These are phyloP conservation scores for Rugonectria rugulosa DNA, from an alignment of 2,329 filamentous ascomycete species.

Conservation along the genomic window DNA sequence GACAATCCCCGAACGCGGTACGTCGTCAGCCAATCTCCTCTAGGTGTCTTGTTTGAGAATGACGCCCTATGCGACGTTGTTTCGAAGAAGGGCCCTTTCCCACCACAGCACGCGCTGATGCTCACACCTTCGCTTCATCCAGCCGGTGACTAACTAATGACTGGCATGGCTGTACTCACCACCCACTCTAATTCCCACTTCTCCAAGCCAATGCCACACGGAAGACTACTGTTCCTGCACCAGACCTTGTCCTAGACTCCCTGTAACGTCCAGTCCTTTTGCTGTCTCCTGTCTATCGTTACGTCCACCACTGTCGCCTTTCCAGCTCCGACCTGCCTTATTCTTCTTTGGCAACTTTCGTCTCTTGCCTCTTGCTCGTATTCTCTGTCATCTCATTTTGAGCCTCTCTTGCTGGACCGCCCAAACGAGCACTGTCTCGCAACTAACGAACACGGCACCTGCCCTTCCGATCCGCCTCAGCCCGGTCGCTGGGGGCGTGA, in stretches of 20 bases:
- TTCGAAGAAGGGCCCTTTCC: neutral
- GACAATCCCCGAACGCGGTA: neutral
- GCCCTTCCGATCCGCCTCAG: constrained; percentile 32
- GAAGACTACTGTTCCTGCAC: neutral
- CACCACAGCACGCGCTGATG: neutral
- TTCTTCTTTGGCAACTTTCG: constrained; percentile 2
- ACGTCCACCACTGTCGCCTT: constrained; percentile 13
- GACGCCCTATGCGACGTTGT: constrained; percentile 5
- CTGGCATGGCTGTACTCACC: constrained; percentile 16
- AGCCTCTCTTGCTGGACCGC: constrained; percentile 15
- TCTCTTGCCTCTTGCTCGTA: constrained; percentile 13
- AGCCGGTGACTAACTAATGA: constrained; percentile 6
- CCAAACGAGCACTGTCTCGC: neutral
- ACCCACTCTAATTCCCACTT: constrained; percentile 13
- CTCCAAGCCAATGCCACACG: neutral
- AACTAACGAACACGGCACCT: constrained; percentile 18
- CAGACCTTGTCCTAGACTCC: constrained; percentile 20
- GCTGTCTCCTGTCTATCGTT: constrained; percentile 5
- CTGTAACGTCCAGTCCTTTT: constrained; percentile 29
- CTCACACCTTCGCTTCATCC: neutral
- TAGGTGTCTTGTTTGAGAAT: neutral
- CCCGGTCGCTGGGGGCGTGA: constrained; percentile 33
- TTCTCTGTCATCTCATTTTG: constrained; percentile 29
- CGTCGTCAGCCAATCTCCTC: neutral
- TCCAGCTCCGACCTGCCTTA: constrained; percentile 4